Evolutionary conservation across 208 protist species (phyloP), one percentile per base, ranked within the genome.

Genomic region (Leishmania braziliensis): DNA sequence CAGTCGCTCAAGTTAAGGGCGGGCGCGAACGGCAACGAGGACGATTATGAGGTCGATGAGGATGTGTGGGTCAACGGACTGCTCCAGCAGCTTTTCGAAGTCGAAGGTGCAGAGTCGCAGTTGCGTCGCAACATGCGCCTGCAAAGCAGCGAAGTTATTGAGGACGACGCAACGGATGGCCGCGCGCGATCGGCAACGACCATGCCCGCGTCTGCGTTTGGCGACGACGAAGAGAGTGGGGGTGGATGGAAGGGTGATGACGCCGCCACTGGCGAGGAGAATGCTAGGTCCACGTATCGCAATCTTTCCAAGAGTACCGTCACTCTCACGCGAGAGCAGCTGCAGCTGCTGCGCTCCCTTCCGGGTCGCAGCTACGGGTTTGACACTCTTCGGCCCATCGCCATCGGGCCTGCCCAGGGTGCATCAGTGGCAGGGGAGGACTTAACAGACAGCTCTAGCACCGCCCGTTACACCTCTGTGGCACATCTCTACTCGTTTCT

Each of bases 401-500:
- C 65, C 23, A 9, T 50, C 20, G 23, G 12, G 0, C 46, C 33
- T 3, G n/a, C 56, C 60, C 20, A 54, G 56, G n/a, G 75, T 54
- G 46, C 75, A 26, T n/a, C 81, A 33, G 58, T 1, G 62, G 26
- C 53, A 43, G 43, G 29, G 70, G 69, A 12, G 8, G 46, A 12
- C 14, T 51, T 56, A 4, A 26, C 51, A 0, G n/a, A 29, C 18
- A 18, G 26, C 58, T 33, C 51, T 12, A 65, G 10, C 8, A 75
- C 75, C 29, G 50, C 81, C 4, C 62, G 33, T 36, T 56, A 75
- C 62, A 48, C 48, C 26, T n/a, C 76, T 69, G 63, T 12, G 12
- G 56, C 75, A 5, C 48, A 26, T 58, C 75, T 85, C 60, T 85
- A 85, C 63, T 85, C 82, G 29, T 85, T 93, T 62, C 77, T 93